A percentile compares a stretch with the other conserved stretches of the same genome.
phyloP scores from a whole-genome alignment of 148 eudicot species.

The Nepenthes mirabilis region DNA sequence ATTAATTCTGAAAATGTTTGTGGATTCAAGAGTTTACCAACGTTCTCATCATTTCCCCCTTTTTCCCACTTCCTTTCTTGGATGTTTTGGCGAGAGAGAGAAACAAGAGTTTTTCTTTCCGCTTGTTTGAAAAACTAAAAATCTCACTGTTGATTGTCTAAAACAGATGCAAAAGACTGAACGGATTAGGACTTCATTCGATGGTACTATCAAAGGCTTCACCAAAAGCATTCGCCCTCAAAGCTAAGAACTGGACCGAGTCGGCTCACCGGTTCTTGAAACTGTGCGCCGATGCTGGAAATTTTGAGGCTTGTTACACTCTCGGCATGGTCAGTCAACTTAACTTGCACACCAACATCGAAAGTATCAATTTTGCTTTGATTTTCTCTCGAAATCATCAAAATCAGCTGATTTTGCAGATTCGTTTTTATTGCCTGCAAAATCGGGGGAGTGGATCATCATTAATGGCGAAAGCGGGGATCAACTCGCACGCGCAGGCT shows the following conservation, averaged over 20 bases:
- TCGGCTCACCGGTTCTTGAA: constrained; percentile 60
- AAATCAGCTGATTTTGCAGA: constrained; percentile 25
- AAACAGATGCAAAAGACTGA: constrained; percentile 73
- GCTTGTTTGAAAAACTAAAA: not conserved
- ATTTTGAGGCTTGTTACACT: constrained; percentile 66
- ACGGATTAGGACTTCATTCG: constrained; percentile 43
- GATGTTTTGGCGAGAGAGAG: not conserved
- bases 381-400: not conserved
- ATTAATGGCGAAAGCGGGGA: constrained; percentile 70
- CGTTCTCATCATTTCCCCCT: too few relatives aligned
- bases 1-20: too few relatives aligned
- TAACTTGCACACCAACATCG: not conserved
- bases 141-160: not conserved
- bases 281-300: constrained; percentile 59
- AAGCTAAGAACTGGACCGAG: constrained; percentile 60
- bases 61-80: too few relatives aligned
- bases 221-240: constrained; percentile 33
- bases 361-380: not conserved
- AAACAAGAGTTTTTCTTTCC: not conserved
- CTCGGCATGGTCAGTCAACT: constrained; percentile 64
- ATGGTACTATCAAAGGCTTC: constrained; percentile 60
- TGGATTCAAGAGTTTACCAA: too few relatives aligned
- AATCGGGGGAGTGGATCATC: constrained; percentile 61
- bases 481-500: constrained; percentile 57
- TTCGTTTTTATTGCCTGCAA: constrained; percentile 63